Conservation (phyloP, 352 stramenopile genomes). For the Phytophthora pseudosyringae region DNA sequence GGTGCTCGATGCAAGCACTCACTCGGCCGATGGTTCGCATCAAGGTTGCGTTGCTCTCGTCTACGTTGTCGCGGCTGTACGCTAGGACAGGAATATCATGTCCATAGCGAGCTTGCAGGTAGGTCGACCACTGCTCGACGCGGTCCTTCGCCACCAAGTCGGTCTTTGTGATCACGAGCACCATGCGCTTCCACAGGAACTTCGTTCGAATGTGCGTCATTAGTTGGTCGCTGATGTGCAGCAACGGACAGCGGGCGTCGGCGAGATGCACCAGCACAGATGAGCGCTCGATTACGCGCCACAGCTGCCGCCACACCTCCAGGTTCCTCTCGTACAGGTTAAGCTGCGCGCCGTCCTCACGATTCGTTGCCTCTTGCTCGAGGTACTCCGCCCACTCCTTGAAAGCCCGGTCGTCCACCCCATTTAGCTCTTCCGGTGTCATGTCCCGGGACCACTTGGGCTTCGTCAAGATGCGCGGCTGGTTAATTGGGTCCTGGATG, state of each 20-base stretch:
- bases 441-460: conserved; percentile 70
- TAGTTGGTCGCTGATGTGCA: conserved; percentile 76
- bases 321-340: conserved; percentile 86
- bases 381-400: conserved; percentile 56
- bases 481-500: conserved; percentile 59
- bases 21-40: conserved; percentile 53
- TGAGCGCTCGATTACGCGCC: conserved; percentile 80
- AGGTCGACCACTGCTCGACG: conserved; percentile 94
- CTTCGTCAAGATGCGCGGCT: conserved; percentile 71
- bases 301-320: conserved; percentile 85
- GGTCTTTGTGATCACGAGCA: conserved; percentile 99
- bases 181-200: conserved; percentile 88
- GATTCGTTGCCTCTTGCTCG: conserved; percentile 28
- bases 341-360: conserved; percentile 33
- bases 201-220: conserved; percentile 52
- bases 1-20: conserved; percentile 35
- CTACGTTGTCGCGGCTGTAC: conserved; percentile 69
- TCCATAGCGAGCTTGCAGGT: conserved; percentile 86
- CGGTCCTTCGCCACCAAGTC: conserved; percentile 92
- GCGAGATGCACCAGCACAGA: conserved; percentile 81
- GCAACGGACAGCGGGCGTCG: conserved; percentile 70
- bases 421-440: conserved; percentile 67
- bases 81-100: conserved; percentile 86
- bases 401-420: conserved; percentile 63
- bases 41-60: conserved; percentile 54